phyloP scores from a whole-genome alignment of 495 filamentous ascomycete genomes.

The Pyronema domesticum region DNA sequence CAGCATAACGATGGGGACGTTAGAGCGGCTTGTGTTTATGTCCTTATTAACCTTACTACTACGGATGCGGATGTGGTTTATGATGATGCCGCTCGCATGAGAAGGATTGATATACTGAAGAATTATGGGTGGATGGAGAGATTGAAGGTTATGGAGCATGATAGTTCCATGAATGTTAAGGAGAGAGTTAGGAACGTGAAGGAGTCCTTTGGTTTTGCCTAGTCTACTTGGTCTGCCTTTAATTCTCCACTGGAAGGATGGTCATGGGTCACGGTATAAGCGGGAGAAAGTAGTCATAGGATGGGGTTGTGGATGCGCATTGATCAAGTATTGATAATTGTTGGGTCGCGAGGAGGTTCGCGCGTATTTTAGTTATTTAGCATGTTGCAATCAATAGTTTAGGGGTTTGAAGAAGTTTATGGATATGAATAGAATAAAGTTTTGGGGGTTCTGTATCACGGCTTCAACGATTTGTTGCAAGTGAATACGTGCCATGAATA shows the following conservation, averaged over 20 bases:
- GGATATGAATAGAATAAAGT: too few species aligned
- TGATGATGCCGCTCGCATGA: constrained; percentile 14
- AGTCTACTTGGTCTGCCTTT: constrained; percentile 11
- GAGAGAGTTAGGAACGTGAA: constrained; percentile 63
- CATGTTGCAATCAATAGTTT: too few species aligned
- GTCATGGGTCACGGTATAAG: background rate
- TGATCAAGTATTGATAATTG: too few species aligned
- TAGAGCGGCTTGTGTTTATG: constrained; percentile 55
- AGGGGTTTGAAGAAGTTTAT: too few species aligned
- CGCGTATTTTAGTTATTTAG: too few species aligned
- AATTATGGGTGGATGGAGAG: constrained; percentile 52
- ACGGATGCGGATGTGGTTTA: constrained; percentile 41
- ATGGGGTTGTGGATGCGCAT: too few species aligned
- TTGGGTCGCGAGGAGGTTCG: too few species aligned
- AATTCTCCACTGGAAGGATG: constrained; percentile 31
- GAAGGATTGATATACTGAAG: constrained; percentile 48
- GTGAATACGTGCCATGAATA: too few species aligned
- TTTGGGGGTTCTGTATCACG: too few species aligned
- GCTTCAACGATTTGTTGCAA: too few species aligned
- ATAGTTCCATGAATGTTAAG: constrained; percentile 64
- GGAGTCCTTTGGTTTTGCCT: background rate
- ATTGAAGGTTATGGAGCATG: constrained; percentile 45
- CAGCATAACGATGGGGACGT: constrained; percentile 45
- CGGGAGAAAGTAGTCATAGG: background rate
- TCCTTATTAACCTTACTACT: constrained; percentile 68